Base-by-base conservation (phyloP, 345 rosid genomes). In the Microcos paniculata region DNA sequence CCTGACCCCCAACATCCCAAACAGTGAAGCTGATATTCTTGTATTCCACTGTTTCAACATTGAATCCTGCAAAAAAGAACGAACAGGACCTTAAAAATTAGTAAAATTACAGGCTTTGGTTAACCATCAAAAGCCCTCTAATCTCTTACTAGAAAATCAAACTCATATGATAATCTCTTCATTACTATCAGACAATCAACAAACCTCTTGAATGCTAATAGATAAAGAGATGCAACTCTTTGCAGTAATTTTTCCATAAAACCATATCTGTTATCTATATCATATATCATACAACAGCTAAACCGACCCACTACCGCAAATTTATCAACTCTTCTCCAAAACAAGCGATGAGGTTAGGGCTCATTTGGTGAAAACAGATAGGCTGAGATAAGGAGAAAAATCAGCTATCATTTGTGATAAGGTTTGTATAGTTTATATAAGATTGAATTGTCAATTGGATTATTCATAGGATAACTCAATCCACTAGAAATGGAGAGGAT, bases 1-100 rank as follows among this genome's bases (percentile, higher is more conserved):
- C 98, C 59, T 93, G 98, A 79, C 97, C 98, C 58, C 98, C 98
- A 0, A 93, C 98, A 87, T 90, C 98, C 98, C 98, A 89, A 26
- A 89, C 92, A 31, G 90, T 87, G 84, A 89, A 87, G 85, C 98
- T 93, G 77, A 93, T 93, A 83, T 91, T 93, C 90, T 93, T 93
- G 86, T 93, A 93, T 67, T 93, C 97, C 72, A 93, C 97, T 23
- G 98, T 93, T 83, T 93, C 98, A 70, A 93, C 98, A 69, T 93
- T 93, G 80, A 93, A 93, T 64, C 97, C 98, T 93, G 80, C 63
- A 80, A 80, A 63, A 35, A 51, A 4, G 18, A 6, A 48, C 11
- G 0, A 71, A 65, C 65, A 45, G 40, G 8, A 31, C 24, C 68
- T 35, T 35, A 28, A 65, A 11, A 31, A n/a, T n/a, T n/a, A n/a